phyloP scores from a whole-genome alignment of 2,329 filamentous ascomycete genomes.

The Sporothrix schenckii region DNA sequence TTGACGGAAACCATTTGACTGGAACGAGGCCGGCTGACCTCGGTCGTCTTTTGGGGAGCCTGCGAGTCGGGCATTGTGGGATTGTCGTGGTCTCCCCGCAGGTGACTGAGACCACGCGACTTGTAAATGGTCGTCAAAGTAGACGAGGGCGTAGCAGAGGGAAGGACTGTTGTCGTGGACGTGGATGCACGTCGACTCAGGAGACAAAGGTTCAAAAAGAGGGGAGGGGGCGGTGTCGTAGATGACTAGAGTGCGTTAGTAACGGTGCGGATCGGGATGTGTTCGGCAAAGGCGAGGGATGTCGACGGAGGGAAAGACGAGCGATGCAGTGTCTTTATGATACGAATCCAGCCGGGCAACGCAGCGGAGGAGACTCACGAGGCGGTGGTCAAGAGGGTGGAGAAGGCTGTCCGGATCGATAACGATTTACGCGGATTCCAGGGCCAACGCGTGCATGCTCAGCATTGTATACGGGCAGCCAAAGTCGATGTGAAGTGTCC shows the following conservation, averaged over 20 bases:
- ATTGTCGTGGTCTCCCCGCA: slow-evolving; percentile 6
- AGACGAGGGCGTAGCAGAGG: not conserved
- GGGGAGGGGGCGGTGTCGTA: slow-evolving; percentile 16
- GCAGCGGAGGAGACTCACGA: slow-evolving; percentile 4
- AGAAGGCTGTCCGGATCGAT: not conserved
- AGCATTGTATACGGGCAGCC: slow-evolving; percentile 16
- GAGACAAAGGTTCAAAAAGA: slow-evolving; percentile 4
- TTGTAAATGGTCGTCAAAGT: not conserved
- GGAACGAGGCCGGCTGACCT: slow-evolving; percentile 42
- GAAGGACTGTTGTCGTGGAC: not conserved
- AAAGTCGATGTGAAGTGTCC: not conserved
- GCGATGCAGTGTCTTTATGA: not conserved
- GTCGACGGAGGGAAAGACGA: not conserved
- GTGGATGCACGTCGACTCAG: not conserved
- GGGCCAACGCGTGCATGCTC: slow-evolving; percentile 27
- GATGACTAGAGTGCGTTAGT: slow-evolving; percentile 11
- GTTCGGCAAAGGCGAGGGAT: not conserved
- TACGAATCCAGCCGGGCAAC: not conserved
- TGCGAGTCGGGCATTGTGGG: slow-evolving; percentile 34
- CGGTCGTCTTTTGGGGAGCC: slow-evolving; percentile 40
- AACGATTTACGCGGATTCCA: slow-evolving; percentile 19
- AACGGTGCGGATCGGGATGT: not conserved
- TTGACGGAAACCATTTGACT: slow-evolving; percentile 44
- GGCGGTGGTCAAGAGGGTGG: not conserved
- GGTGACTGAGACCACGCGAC: slow-evolving; percentile 17